Evolutionary conservation across 2,329 filamentous ascomycete genomes (phyloP), one percentile per base, ranked within the genome.

Genomic region (Ophiostoma himal-ulmi): DNA sequence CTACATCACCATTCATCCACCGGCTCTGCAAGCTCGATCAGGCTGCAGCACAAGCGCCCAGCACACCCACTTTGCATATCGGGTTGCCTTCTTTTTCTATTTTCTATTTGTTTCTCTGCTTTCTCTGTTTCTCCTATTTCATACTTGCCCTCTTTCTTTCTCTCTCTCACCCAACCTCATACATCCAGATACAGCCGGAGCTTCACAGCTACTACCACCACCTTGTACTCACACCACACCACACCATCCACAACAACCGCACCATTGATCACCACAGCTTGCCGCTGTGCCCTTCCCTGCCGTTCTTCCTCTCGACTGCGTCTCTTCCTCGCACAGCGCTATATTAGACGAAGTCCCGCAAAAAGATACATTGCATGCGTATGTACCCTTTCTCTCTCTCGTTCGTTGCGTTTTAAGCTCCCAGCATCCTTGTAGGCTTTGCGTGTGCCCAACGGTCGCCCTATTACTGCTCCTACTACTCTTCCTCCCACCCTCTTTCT

Each of bases 31-130:
- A 57, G 37, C 68, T 69, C 70, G 67, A 69, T 65, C 68, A 52
- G 68, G 34, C 76, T 76, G 77, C 77, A 76, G 75, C 70, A 77
- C 78, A 80, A 80, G 79, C 79, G 79, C 79, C 78, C 74, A 74
- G 72, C 74, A 75, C 75, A 75, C 73, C 72, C 68, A 72, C 72
- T 73, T 69, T 70, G 70, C 71, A 64, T 36, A 34, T 37, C 34
- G 30, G 60, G 34, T 37, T 37, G 54, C 54, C 60, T n/a, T 64
- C 30, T 10, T n/a, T 37, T 64, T n/a, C 30, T 5, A 11, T 30
- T 57, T 54, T 20, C 41, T 44, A 17, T 14, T 8, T 48, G 6
- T 5, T 20, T 6, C 5, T 48, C 44, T 48, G 6, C n/a, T 48
- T 5, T 20, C 17, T 20, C 8, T 5, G 1, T n/a, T n/a, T 36